Evolutionary conservation across 108 stramenopile species (phyloP).

Genomic region (Skeletonema marinoi): DNA sequence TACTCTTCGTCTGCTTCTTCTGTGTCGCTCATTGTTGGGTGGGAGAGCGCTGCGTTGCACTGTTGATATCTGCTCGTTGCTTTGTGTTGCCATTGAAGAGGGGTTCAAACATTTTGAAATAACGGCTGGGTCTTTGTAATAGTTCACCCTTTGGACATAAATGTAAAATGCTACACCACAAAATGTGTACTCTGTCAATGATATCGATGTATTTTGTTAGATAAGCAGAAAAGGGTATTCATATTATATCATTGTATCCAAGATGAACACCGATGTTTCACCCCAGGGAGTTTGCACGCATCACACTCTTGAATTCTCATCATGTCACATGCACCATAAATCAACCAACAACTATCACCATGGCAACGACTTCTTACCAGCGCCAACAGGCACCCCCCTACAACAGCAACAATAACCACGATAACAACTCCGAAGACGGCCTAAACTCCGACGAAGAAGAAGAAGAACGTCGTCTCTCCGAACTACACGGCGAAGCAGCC

Average conservation of each 20-base stretch:
- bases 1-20: not conserved
- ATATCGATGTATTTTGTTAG: no score
- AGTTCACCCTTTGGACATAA: not conserved
- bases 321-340: conserved; percentile 10
- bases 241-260: no score
- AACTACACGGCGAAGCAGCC: conserved; percentile 57
- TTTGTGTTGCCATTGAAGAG: not conserved
- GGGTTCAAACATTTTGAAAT: no score
- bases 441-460: conserved; percentile 61
- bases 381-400: conserved; percentile 10
- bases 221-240: no score
- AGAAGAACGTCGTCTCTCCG: conserved; percentile 65
- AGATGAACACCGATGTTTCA: not conserved
- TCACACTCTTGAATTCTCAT: conserved; percentile 10
- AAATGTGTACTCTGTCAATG: no score
- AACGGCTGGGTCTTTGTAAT: not conserved
- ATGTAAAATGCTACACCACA: no score
- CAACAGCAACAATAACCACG: conserved; percentile 5
- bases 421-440: conserved; percentile 9
- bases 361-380: not conserved
- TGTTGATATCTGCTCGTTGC: not conserved
- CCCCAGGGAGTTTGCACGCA: not conserved
- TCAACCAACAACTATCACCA: not conserved
- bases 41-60: not conserved
- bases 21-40: not conserved